Conservation (phyloP, 1,139 yeast genomes). For the Candida sanyaensis region DNA sequence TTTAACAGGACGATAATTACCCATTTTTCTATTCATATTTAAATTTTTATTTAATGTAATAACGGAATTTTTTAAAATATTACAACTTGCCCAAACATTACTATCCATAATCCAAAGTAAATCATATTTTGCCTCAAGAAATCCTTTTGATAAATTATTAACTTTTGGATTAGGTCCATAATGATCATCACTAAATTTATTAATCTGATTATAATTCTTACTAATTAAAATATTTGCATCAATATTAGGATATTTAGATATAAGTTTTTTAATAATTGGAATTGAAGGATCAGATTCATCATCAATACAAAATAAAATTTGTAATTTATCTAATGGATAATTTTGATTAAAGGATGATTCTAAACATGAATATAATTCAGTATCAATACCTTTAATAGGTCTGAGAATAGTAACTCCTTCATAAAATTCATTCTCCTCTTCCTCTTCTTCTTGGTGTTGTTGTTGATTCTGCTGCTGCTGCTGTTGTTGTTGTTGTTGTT, state of each 20-base stretch:
- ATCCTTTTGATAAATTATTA: slow-evolving; percentile 82
- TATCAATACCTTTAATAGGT: slow-evolving; percentile 84
- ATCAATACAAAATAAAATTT: slow-evolving; percentile 77
- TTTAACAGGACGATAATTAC: slow-evolving; percentile 47
- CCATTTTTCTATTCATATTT: slow-evolving; percentile 46
- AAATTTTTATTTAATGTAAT: slow-evolving; percentile 47
- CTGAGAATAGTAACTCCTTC: slow-evolving; percentile 81
- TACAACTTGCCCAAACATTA: slow-evolving; percentile 77
- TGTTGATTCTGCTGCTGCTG: too few species aligned
- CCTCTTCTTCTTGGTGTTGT: background rate
- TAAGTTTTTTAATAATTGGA: slow-evolving; percentile 52
- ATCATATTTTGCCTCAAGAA: slow-evolving; percentile 65
- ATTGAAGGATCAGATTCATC: slow-evolving; percentile 64
- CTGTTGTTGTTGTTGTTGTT: background rate
- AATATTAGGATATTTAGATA: slow-evolving; percentile 55
- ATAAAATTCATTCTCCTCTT: slow-evolving; percentile 15
- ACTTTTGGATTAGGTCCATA: slow-evolving; percentile 91
- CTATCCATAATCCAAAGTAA: slow-evolving; percentile 88
- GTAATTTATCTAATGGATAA: slow-evolving; percentile 60
- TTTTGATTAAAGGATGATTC: slow-evolving; percentile 68
- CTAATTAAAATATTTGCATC: slow-evolving; percentile 62
- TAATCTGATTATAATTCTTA: slow-evolving; percentile 28
- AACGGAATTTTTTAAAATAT: slow-evolving; percentile 69
- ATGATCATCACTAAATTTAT: slow-evolving; percentile 35
- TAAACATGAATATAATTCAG: slow-evolving; percentile 69